Conservation (phyloP, 2,329 filamentous ascomycete species). For the Trichoderma atroviride region DNA sequence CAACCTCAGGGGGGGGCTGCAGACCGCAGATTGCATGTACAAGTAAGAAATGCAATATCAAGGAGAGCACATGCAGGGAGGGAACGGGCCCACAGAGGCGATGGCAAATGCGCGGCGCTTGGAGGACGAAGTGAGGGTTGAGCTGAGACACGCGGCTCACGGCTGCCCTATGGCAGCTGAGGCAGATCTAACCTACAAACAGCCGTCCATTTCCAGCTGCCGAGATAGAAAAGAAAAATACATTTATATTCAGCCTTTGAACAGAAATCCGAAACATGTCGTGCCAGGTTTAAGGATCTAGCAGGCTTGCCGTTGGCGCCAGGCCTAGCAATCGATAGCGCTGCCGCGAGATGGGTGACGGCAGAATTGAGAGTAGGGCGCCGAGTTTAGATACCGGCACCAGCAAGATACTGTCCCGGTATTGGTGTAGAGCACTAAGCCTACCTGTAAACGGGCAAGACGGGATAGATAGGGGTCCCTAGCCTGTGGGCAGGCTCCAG, state of each 20-base stretch:
- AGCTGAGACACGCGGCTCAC: neutral
- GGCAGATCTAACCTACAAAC: neutral
- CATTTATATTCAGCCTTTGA: neutral
- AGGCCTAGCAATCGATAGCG: conserved; percentile 2
- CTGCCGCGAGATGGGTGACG: neutral
- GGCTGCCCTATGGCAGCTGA: neutral
- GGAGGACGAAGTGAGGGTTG: neutral
- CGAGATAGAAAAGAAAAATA: neutral
- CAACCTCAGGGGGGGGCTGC: conserved; percentile 15
- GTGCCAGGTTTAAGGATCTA: neutral
- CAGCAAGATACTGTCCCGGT: neutral
- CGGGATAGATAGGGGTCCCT: neutral
- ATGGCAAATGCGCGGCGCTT: neutral
- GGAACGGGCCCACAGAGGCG: neutral
- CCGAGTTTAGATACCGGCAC: neutral
- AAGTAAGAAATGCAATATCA: neutral
- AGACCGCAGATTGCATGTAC: neutral
- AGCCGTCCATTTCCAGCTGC: neutral
- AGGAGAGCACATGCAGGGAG: neutral
- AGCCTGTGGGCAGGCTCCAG: neutral
- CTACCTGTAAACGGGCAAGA: neutral
- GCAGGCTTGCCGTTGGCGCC: conserved; percentile 10
- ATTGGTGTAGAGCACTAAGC: neutral
- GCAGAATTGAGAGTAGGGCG: neutral
- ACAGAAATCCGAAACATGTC: neutral